Conservation (phyloP, 331 rosid genomes). For the Phaseolus coccineus region DNA sequence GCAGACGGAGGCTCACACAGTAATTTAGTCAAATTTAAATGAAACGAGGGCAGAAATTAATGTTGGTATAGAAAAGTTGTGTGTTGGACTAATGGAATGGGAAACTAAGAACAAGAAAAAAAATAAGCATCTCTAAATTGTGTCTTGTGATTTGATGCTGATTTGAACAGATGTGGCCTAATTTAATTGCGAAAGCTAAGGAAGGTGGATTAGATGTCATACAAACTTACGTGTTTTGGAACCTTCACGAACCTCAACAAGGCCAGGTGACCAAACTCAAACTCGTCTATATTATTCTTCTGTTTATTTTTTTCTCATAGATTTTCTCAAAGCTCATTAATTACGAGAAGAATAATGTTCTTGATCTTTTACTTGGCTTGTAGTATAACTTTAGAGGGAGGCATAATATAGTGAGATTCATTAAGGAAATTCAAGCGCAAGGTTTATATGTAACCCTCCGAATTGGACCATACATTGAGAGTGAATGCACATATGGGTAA, state of each 20-base stretch:
- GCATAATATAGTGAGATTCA: constrained; percentile 69
- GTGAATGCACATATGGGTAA: constrained; percentile 87
- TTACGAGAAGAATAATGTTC: neutral
- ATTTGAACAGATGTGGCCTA: constrained; percentile 81
- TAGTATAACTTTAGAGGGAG: constrained; percentile 83
- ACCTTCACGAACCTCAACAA: constrained; percentile 80
- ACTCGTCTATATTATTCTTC: neutral
- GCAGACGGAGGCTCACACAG: neutral
- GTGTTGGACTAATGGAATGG: neutral
- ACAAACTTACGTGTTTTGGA: constrained; percentile 94
- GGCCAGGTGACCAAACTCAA: constrained; percentile 57
- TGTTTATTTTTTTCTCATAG: neutral
- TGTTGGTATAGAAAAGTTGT: neutral
- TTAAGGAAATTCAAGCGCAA: constrained; percentile 78
- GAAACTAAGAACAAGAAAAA: neutral
- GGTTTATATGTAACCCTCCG: constrained; percentile 80
- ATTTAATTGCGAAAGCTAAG: constrained; percentile 77
- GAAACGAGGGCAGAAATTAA: neutral
- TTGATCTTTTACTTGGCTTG: constrained; percentile 28
- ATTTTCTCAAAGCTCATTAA: neutral
- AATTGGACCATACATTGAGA: constrained; percentile 90
- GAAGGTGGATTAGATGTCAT: constrained; percentile 89
- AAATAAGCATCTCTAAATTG: neutral
- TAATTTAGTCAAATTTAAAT: neutral
- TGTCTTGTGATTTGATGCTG: neutral